These are phyloP conservation scores for Borovskyia barvae DNA, from an alignment of 208 protist species.

Conservation along the genomic window DNA sequence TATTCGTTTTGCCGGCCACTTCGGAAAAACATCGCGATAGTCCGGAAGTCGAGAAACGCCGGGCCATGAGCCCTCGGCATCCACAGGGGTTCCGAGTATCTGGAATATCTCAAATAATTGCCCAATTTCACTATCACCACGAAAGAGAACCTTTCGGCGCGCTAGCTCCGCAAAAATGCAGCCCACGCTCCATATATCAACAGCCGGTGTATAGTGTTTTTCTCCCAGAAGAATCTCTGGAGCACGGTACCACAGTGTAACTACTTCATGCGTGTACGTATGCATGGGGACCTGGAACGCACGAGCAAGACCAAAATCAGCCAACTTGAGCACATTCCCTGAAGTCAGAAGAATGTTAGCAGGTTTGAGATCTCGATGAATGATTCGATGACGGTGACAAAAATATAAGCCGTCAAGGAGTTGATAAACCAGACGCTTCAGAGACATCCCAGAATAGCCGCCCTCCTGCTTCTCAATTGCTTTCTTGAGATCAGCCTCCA, in stretches of 20 bases:
- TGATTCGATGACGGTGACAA: conserved; percentile 92
- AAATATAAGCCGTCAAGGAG: conserved; percentile 90
- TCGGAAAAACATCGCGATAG: conserved; percentile 95
- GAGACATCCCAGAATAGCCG: conserved; percentile 62
- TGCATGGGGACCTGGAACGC: conserved; percentile 98
- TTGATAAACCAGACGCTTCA: conserved; percentile 90
- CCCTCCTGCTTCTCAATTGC: conserved; percentile 89
- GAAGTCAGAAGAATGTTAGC: conserved; percentile 94
- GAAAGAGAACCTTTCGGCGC: conserved; percentile 95
- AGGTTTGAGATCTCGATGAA: conserved; percentile 96
- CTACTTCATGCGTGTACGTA: conserved; percentile 99
- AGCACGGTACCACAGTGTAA: conserved; percentile 99
- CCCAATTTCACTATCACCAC: conserved; percentile 97
- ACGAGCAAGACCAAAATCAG: conserved; percentile 97
- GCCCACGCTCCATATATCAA: conserved; percentile 99
- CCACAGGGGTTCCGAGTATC: conserved; percentile 94
- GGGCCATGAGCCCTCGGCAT: conserved; percentile 94
- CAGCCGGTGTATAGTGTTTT: conserved; percentile 98
- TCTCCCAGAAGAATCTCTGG: conserved; percentile 99
- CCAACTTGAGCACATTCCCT: conserved; percentile 87
- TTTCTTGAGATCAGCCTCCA: conserved; percentile 97
- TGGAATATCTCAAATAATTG: conserved; percentile 99
- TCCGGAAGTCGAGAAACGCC: conserved; percentile 97
- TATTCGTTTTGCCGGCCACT: conserved; percentile 85
- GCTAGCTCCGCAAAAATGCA: conserved; percentile 99